phyloP scores from a whole-genome alignment of 2,329 filamentous ascomycete species.

The Xylaria sp. region DNA sequence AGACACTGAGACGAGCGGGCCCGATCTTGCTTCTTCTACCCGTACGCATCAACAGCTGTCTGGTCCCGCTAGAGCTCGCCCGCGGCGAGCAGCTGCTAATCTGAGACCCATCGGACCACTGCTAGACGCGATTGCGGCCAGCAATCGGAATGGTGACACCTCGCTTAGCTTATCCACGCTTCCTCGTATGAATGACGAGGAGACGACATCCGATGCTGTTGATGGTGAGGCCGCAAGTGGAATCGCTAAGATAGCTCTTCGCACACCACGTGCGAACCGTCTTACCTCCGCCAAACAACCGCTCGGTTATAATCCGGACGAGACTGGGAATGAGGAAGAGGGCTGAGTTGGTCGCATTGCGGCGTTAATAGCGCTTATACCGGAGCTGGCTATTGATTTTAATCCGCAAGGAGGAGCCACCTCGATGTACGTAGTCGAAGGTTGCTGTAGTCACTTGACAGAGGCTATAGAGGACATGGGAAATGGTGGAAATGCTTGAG shows the following conservation, averaged over 20 bases:
- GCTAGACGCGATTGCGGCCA: not conserved
- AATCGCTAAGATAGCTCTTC: not conserved
- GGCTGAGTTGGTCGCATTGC: not conserved
- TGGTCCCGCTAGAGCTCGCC: not conserved
- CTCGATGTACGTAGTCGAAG: not conserved
- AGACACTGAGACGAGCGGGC: not conserved
- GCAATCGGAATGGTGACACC: not conserved
- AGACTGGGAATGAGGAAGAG: not conserved
- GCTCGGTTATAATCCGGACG: not conserved
- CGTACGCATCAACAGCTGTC: not conserved
- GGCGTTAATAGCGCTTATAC: not conserved
- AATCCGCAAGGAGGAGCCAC: not conserved
- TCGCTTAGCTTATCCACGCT: not conserved
- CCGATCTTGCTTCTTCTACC: not conserved
- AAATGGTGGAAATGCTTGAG: not conserved
- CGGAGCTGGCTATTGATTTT: not conserved
- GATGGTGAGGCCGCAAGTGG: not conserved
- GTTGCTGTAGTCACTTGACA: too few species aligned
- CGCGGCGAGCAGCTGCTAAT: not conserved
- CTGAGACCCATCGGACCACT: constrained; percentile 20
- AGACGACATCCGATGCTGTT: not conserved
- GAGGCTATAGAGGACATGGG: not conserved
- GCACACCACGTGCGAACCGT: not conserved
- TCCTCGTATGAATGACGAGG: not conserved
- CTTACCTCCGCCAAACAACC: not conserved